Evolutionary conservation across 2,329 filamentous ascomycete genomes (phyloP).

Genomic region (Sporothrix pallida): DNA sequence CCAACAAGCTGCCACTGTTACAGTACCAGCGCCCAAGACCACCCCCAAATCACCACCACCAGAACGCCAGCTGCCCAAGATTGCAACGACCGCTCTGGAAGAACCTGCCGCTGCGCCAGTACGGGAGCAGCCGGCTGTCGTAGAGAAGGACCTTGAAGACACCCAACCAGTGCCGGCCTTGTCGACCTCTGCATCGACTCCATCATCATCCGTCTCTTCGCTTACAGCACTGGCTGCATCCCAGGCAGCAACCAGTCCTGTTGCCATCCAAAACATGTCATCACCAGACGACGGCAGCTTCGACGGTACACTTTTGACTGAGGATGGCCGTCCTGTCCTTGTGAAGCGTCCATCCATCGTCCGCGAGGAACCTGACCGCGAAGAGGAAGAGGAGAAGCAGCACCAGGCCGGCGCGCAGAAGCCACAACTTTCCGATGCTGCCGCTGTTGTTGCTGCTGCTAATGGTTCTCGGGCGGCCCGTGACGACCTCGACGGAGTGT

Average conservation of each 20-base stretch:
- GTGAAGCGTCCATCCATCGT: constrained; percentile 48
- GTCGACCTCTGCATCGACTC: constrained; percentile 33
- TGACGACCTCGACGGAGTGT: constrained; percentile 46
- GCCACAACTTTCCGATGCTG: neutral
- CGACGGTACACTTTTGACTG: neutral
- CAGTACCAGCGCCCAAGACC: neutral
- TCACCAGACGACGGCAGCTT: constrained; percentile 7
- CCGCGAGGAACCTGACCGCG: constrained; percentile 48
- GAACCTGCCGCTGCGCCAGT: neutral
- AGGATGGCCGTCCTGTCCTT: constrained; percentile 29
- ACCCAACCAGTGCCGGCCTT: constrained; percentile 30
- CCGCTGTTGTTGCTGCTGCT: constrained; percentile 19
- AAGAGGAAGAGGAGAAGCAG: constrained; percentile 39
- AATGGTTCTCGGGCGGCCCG: constrained; percentile 38
- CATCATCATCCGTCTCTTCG: constrained; percentile 32
- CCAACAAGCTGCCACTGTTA: neutral
- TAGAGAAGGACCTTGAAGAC: constrained; percentile 7
- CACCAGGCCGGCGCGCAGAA: neutral
- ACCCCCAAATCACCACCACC: neutral
- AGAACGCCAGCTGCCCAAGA: neutral
- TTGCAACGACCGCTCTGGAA: neutral
- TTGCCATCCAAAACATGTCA: constrained; percentile 12
- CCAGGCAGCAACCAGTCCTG: neutral
- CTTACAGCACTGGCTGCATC: constrained; percentile 26
- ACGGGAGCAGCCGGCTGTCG: neutral